These are phyloP conservation scores for Penicillium bovifimosum DNA, from an alignment of 495 filamentous ascomycete species.

Conservation along the genomic window DNA sequence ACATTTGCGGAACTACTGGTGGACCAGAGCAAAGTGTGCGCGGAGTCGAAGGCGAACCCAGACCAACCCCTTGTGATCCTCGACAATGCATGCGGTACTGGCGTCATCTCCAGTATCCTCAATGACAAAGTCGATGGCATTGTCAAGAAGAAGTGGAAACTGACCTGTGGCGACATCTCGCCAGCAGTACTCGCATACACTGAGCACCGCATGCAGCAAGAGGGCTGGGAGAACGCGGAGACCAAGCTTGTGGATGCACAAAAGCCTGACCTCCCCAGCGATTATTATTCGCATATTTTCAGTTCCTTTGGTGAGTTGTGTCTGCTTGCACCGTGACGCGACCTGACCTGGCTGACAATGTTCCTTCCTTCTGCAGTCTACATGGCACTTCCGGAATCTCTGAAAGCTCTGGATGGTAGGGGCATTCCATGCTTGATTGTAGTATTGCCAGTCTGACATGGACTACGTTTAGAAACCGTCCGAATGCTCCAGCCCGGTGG, in stretches of 20 bases:
- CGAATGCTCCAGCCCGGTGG: conserved; percentile 36
- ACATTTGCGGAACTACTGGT: conserved; percentile 28
- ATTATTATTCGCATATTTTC: conserved; percentile 30
- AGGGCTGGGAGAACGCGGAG: conserved; percentile 30
- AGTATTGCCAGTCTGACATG: neutral
- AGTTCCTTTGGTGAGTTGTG: conserved; percentile 30
- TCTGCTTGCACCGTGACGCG: neutral
- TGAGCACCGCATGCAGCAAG: conserved; percentile 17
- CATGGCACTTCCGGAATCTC: conserved; percentile 20
- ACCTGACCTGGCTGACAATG: neutral
- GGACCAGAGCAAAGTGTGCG: conserved; percentile 22
- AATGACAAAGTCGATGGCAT: conserved; percentile 18
- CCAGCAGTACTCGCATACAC: conserved; percentile 29
- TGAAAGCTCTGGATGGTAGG: conserved; percentile 30
- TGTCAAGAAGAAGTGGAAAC: conserved; percentile 17
- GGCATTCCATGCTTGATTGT: neutral
- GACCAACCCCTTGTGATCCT: conserved; percentile 26
- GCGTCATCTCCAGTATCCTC: conserved; percentile 30
- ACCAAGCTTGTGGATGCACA: conserved; percentile 32
- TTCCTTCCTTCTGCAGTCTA: conserved; percentile 14
- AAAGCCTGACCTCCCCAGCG: conserved; percentile 23
- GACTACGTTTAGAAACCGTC: conserved; percentile 23
- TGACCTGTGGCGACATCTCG: conserved; percentile 38
- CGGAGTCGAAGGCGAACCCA: conserved; percentile 13
- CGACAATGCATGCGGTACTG: conserved; percentile 42